Evolutionary conservation across 2,329 filamentous ascomycete genomes (phyloP).

Genomic region (Xylaria sp.): DNA sequence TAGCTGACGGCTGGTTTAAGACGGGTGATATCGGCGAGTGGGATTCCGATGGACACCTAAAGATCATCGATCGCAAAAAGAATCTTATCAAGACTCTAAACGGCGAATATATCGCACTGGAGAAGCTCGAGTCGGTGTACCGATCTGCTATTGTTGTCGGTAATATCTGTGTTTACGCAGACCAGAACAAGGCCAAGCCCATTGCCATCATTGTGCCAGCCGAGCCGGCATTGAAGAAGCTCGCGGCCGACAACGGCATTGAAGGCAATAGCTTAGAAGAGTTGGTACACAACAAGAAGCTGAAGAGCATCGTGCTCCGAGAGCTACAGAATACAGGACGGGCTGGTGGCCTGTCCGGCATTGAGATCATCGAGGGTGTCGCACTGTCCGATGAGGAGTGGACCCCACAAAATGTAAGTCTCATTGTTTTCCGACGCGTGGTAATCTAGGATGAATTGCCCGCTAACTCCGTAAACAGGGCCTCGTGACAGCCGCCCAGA

Average conservation of each 20-base stretch:
- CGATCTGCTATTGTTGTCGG: conserved; percentile 62
- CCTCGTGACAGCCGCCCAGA: conserved; percentile 76
- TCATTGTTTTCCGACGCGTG: not conserved
- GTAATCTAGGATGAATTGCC: not conserved
- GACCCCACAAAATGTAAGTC: conserved; percentile 77
- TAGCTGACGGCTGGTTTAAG: conserved; percentile 88
- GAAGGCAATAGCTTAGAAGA: conserved; percentile 70
- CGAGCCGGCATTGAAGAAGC: conserved; percentile 65
- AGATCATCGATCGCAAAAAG: conserved; percentile 89
- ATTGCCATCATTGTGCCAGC: conserved; percentile 68
- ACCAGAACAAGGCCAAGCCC: conserved; percentile 62
- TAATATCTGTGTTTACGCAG: conserved; percentile 68
- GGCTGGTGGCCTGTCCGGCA: conserved; percentile 70
- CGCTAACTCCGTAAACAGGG: conserved; percentile 58
- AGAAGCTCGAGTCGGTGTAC: conserved; percentile 72
- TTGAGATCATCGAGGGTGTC: conserved; percentile 78
- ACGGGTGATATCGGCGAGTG: conserved; percentile 87
- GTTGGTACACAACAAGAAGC: conserved; percentile 74
- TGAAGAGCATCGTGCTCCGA: conserved; percentile 71
- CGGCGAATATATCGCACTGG: conserved; percentile 84
- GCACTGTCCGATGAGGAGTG: conserved; percentile 79
- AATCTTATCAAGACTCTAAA: conserved; percentile 86
- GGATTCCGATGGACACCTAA: conserved; percentile 75
- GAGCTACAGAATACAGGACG: conserved; percentile 72
- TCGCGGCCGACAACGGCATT: conserved; percentile 61